These are phyloP conservation scores for Plasmodium chabaudi DNA, from an alignment of 169 alveolate species.

Conservation along the genomic window DNA sequence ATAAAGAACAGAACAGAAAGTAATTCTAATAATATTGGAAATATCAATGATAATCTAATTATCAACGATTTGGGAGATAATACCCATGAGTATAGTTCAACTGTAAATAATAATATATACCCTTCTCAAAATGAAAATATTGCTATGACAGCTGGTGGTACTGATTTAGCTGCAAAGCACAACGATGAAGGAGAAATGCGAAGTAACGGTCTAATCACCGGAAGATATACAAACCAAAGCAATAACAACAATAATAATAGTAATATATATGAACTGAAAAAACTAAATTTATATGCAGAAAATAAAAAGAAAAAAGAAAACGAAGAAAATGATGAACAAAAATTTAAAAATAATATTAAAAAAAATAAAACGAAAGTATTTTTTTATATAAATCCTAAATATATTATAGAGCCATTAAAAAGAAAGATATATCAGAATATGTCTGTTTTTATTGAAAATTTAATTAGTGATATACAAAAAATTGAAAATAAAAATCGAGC, in stretches of 20 bases:
- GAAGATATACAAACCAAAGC: neutral
- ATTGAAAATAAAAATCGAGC: conserved; percentile 68
- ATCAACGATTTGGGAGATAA: neutral
- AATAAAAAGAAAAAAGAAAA: conserved; percentile 19
- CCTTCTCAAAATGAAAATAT: neutral
- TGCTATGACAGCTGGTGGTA: neutral
- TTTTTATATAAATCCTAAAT: conserved; percentile 68
- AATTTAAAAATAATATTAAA: conserved; percentile 2
- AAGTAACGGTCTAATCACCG: neutral
- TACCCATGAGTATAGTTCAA: neutral
- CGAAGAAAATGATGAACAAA: neutral
- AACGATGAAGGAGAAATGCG: neutral
- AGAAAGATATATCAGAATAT: conserved; percentile 65
- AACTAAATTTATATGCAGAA: conserved; percentile 25
- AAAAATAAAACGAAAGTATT: conserved; percentile 49
- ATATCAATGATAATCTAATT: conserved; percentile 6
- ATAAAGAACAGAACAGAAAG: conserved; percentile 13
- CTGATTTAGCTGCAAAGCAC: neutral
- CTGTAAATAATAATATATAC: neutral
- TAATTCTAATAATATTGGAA: neutral
- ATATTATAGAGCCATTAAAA: conserved; percentile 65
- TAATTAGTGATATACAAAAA: conserved; percentile 63
- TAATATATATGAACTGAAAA: conserved; percentile 31
- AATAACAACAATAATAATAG: neutral
- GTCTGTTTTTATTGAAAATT: conserved; percentile 71